Evolutionary conservation across 768 basidiomycete genomes (phyloP).

Genomic region (Antrodiella citrinella): DNA sequence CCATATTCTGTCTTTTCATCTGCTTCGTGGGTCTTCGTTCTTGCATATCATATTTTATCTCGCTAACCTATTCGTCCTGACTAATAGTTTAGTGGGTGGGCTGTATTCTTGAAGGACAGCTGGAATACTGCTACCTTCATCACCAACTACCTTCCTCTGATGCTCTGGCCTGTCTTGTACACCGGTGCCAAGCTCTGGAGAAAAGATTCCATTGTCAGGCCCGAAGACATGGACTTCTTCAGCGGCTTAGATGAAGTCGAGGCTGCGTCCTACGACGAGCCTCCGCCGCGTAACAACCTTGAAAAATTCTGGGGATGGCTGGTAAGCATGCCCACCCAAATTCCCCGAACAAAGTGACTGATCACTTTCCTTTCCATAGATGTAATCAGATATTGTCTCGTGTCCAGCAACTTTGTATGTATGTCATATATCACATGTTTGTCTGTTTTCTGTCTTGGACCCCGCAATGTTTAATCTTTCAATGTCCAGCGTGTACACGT

Average conservation of each 20-base stretch:
- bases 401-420: too few species aligned
- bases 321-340: too few species aligned
- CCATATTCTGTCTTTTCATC: slow-evolving; percentile 34
- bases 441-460: too few species aligned
- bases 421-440: too few species aligned
- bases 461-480: too few species aligned
- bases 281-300: slow-evolving; percentile 54
- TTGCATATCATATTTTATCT: slow-evolving; percentile 27
- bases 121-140: slow-evolving; percentile 66
- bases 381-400: too few species aligned
- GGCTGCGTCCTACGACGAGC: slow-evolving; percentile 46
- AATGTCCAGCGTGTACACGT: too few species aligned
- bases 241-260: slow-evolving; percentile 37
- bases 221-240: slow-evolving; percentile 81
- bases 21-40: slow-evolving; percentile 45
- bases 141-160: slow-evolving; percentile 68
- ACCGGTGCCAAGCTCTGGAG: slow-evolving; percentile 46
- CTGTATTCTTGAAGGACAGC: slow-evolving; percentile 41
- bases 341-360: too few species aligned
- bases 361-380: too few species aligned
- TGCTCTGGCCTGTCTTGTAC: slow-evolving; percentile 74
- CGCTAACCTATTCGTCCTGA: not conserved
- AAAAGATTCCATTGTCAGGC: slow-evolving; percentile 34
- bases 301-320: slow-evolving; percentile 78
- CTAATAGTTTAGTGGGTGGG: slow-evolving; percentile 38